Evolutionary conservation across 768 basidiomycete species (phyloP).

Genomic region (Hygrocybe coccinea): DNA sequence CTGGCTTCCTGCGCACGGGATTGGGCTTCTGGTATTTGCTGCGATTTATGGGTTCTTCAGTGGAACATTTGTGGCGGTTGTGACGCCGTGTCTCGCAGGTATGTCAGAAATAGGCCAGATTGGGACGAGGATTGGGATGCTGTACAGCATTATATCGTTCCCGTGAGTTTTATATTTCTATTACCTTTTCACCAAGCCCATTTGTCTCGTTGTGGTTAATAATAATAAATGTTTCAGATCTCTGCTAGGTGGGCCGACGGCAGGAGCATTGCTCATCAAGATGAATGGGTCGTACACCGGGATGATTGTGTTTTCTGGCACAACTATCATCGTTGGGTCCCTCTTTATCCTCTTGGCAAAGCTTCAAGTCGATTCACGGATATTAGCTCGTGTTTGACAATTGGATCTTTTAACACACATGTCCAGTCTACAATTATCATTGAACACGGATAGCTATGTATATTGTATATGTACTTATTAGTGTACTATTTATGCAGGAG

Average conservation of each 20-base stretch:
- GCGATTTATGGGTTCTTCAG: constrained; percentile 58
- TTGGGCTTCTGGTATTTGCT: constrained; percentile 47
- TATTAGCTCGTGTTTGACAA: constrained; percentile 44
- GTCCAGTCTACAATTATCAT: no score
- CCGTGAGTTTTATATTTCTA: constrained; percentile 60
- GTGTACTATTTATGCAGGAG: no score
- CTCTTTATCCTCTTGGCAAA: constrained; percentile 49
- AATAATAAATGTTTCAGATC: no score
- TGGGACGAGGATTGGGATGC: constrained; percentile 57
- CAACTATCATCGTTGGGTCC: constrained; percentile 55
- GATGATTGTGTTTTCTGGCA: constrained; percentile 57
- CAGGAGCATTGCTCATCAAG: constrained; percentile 50
- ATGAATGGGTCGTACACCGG: constrained; percentile 43
- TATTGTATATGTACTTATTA: no score
- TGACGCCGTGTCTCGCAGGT: constrained; percentile 64
- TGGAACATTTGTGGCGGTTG: constrained; percentile 62
- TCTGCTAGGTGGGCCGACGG: constrained; percentile 59
- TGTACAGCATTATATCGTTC: constrained; percentile 62
- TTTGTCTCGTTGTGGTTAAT: no score
- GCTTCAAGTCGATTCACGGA: constrained; percentile 38
- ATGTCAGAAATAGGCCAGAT: constrained; percentile 57
- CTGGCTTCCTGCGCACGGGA: constrained; percentile 47
- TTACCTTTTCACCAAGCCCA: no score
- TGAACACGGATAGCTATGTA: no score
- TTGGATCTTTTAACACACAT: background rate